Conservation (phyloP, 164 flowering plant species). For the Liriodendron chinense region DNA sequence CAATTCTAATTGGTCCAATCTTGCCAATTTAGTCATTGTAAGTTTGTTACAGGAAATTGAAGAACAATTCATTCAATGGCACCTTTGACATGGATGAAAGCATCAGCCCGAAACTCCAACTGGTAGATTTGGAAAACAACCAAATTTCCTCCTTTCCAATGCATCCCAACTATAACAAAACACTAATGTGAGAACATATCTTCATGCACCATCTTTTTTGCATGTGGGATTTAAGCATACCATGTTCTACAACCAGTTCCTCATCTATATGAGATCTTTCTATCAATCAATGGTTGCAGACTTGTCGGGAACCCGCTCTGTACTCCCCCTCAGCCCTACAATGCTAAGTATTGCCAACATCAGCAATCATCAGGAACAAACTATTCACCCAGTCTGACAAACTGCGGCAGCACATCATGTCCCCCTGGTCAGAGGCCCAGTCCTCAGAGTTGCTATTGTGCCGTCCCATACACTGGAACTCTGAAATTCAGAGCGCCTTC, state of each 20-base stretch:
- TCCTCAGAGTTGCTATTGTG: constrained; percentile 83
- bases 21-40: background rate
- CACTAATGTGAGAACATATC: constrained; percentile 50
- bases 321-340: constrained; percentile 23
- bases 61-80: constrained; percentile 55
- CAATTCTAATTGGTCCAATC: too few species aligned
- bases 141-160: constrained; percentile 40
- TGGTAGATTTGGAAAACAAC: constrained; percentile 73
- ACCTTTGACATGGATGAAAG: constrained; percentile 55
- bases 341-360: constrained; percentile 51
- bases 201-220: background rate
- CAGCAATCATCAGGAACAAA: constrained; percentile 32
- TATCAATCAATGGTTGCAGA: constrained; percentile 27
- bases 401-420: constrained; percentile 53
- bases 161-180: constrained; percentile 41
- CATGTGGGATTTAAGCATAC: background rate
- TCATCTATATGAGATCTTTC: background rate
- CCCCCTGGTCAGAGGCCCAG: constrained; percentile 46
- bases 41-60: constrained; percentile 51
- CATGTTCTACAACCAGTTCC: background rate
- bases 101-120: constrained; percentile 53
- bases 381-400: constrained; percentile 69
- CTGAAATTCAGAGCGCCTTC: constrained; percentile 71
- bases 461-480: constrained; percentile 72
- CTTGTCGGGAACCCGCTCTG: constrained; percentile 83